These are phyloP conservation scores for Cynara cardunculus DNA, from an alignment of 129 eudicot genomes.

Conservation along the genomic window DNA sequence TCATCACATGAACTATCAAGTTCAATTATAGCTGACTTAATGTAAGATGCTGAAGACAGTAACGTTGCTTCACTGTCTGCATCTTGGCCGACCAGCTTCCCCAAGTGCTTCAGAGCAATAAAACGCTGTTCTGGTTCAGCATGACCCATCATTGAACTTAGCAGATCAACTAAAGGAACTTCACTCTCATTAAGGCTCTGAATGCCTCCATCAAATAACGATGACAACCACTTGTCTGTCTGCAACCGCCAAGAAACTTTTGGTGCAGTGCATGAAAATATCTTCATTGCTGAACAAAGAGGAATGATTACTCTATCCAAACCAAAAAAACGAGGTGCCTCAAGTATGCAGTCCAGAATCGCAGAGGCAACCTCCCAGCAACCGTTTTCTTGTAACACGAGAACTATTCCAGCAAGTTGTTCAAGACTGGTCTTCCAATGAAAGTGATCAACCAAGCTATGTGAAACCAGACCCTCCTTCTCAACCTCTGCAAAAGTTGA, in stretches of 20 bases:
- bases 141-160: slow-evolving; percentile 64
- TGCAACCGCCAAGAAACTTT: slow-evolving; percentile 76
- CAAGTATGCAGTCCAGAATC: slow-evolving; percentile 64
- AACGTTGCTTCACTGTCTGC: slow-evolving; percentile 38
- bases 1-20: slow-evolving; percentile 31
- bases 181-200: slow-evolving; percentile 41
- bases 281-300: slow-evolving; percentile 57
- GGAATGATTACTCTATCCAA: slow-evolving; percentile 44
- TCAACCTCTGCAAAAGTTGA: slow-evolving; percentile 26
- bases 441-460: slow-evolving; percentile 19
- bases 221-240: slow-evolving; percentile 67
- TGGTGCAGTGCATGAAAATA: slow-evolving; percentile 66
- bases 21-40: slow-evolving; percentile 19
- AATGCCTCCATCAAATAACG: slow-evolving; percentile 47
- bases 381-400: slow-evolving; percentile 46
- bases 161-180: slow-evolving; percentile 48
- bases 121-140: slow-evolving; percentile 92
- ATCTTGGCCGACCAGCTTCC: slow-evolving; percentile 57
- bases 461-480: slow-evolving; percentile 20
- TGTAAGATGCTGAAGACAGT: slow-evolving; percentile 21
- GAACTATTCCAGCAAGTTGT: slow-evolving; percentile 59
- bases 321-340: slow-evolving; percentile 38
- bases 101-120: slow-evolving; percentile 73
- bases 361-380: slow-evolving; percentile 90
- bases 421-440: slow-evolving; percentile 60